Conservation (phyloP, 305 asterid species). For the Solanum hybrid region DNA sequence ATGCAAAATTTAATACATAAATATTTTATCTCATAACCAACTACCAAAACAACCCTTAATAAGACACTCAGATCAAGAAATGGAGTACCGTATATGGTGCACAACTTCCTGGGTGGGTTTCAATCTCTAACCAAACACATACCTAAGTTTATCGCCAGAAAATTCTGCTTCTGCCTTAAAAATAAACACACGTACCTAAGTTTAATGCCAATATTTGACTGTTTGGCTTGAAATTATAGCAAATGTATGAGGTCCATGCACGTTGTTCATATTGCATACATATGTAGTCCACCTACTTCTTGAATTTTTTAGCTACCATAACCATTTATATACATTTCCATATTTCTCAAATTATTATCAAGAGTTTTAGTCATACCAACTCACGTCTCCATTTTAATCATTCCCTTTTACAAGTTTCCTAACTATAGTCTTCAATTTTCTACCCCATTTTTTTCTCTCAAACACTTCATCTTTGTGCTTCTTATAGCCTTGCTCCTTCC, state of each 20-base stretch:
- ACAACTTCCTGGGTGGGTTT: not conserved
- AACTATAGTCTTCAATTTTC: not conserved
- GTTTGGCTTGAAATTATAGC: not conserved
- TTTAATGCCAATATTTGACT: not conserved
- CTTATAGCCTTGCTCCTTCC: not conserved
- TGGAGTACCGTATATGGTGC: not conserved
- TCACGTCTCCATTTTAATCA: constrained; percentile 19
- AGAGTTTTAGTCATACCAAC: constrained; percentile 37
- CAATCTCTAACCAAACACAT: not conserved
- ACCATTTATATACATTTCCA: not conserved
- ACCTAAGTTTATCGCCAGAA: constrained; percentile 3
- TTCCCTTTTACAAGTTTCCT: constrained; percentile 27
- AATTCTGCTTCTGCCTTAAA: not conserved
- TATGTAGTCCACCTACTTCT: constrained; percentile 48
- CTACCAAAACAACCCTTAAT: not conserved
- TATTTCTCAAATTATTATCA: not conserved
- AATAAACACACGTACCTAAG: not conserved
- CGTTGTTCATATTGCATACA: constrained; percentile 13
- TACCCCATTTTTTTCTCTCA: not conserved
- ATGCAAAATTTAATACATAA: not conserved
- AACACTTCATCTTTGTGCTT: not conserved
- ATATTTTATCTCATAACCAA: not conserved
- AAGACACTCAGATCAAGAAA: not conserved
- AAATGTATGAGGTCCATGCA: constrained; percentile 17
- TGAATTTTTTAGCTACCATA: constrained; percentile 16